Percentiles rank a stretch among this genome's conserved stretches.
Evolutionary conservation across 176 grass and related monocot species (phyloP).

Genomic region (Metroxylon sagu): DNA sequence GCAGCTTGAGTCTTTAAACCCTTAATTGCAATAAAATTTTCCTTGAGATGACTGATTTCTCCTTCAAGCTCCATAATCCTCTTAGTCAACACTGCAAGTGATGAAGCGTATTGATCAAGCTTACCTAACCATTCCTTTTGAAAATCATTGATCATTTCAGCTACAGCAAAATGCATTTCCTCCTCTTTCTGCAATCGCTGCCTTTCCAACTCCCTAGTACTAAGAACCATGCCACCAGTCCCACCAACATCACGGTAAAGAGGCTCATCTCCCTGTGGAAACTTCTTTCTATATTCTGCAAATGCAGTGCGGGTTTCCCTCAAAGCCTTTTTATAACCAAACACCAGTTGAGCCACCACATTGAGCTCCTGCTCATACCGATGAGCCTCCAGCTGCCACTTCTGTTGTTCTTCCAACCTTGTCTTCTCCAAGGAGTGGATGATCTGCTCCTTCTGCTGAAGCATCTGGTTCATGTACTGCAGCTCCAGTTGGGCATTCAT

Average conservation of each 20-base stretch:
- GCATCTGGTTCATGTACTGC: constrained; percentile 26
- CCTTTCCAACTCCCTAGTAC: constrained; percentile 52
- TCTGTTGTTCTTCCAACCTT: constrained; percentile 54
- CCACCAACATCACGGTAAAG: constrained; percentile 43
- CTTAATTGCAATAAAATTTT: constrained; percentile 16
- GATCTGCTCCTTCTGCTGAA: constrained; percentile 51
- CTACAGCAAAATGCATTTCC: constrained; percentile 13
- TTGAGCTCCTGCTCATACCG: constrained; percentile 66
- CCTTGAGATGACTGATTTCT: constrained; percentile 37
- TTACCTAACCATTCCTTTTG: constrained; percentile 40
- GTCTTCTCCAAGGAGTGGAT: constrained; percentile 46
- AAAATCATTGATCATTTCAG: constrained; percentile 37
- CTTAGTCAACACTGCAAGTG: not conserved
- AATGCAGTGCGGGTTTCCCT: constrained; percentile 36
- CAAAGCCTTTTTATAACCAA: constrained; percentile 49
- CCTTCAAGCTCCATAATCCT: constrained; percentile 21
- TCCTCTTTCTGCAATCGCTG: constrained; percentile 35
- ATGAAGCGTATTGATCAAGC: constrained; percentile 6
- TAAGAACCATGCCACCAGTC: constrained; percentile 63
- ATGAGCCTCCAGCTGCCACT: constrained; percentile 45
- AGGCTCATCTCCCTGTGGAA: constrained; percentile 36
- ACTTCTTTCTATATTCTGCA: constrained; percentile 52
- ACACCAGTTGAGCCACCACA: constrained; percentile 51
- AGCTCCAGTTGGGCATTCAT: constrained; percentile 39
- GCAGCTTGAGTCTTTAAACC: no score